Conservation (phyloP, 140 eudicot species). For the Ambrosia hybrid region DNA sequence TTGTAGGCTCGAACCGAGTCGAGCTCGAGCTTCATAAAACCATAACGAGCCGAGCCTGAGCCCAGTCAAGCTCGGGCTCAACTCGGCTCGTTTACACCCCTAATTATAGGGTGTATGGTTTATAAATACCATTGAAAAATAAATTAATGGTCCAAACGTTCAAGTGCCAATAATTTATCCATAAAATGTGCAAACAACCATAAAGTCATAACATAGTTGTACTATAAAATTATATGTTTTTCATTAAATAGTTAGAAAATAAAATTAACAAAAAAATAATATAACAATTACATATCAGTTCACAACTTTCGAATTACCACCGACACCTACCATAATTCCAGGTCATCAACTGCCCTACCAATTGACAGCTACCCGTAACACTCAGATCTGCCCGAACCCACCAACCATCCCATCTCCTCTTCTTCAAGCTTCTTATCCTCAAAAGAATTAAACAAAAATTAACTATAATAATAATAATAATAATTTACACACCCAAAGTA, state of each 20-base stretch:
- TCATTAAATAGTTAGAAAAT: constrained; percentile 5
- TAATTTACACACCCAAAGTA: constrained; percentile 17
- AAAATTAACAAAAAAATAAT: constrained; percentile 7
- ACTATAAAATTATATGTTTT: constrained; percentile 2
- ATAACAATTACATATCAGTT: constrained; percentile 28
- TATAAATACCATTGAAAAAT: background rate
- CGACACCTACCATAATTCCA: constrained; percentile 32
- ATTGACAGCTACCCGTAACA: constrained; percentile 30
- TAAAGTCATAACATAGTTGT: constrained; percentile 8
- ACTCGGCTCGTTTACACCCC: too few species aligned
- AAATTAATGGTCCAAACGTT: constrained; percentile 14
- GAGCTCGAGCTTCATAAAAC: too few species aligned
- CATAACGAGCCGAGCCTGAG: too few species aligned
- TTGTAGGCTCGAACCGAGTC: too few species aligned
- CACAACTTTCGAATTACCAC: constrained; percentile 27
- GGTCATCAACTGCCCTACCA: constrained; percentile 12
- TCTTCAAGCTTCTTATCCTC: constrained; percentile 15
- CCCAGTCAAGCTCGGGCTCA: too few species aligned
- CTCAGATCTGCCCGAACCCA: constrained; percentile 37
- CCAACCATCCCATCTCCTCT: background rate
- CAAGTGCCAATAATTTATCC: constrained; percentile 21
- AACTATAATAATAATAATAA: background rate
- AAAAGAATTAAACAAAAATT: constrained; percentile 25
- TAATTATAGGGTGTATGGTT: too few species aligned
- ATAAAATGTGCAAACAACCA: background rate